Percentiles rank a stretch among this genome's conserved stretches.
These are phyloP conservation scores for Hypocrella siamensis DNA, from an alignment of 2,329 filamentous ascomycete species.

Conservation along the genomic window DNA sequence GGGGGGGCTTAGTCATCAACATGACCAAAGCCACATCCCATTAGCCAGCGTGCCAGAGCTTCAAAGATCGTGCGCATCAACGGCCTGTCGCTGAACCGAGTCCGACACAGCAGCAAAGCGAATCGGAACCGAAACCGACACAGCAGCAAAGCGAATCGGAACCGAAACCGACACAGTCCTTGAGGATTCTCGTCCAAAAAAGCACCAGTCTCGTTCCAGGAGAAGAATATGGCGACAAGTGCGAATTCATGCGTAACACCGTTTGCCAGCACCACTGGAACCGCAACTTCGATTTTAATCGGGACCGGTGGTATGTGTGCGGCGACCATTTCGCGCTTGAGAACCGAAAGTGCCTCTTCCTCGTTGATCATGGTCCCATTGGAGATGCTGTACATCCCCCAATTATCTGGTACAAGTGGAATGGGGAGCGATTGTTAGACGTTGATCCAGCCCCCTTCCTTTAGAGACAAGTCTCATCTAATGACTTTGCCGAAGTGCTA, in stretches of 20 bases:
- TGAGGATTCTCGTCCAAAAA: slow-evolving; percentile 5
- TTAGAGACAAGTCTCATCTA: not conserved
- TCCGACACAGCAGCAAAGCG: too few relatives aligned
- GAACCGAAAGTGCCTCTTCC: slow-evolving; percentile 5
- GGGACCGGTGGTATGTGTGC: slow-evolving; percentile 4
- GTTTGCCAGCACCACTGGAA: slow-evolving; percentile 6
- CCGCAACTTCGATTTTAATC: slow-evolving; percentile 4
- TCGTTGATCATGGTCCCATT: slow-evolving; percentile 6
- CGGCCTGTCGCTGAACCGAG: too few relatives aligned
- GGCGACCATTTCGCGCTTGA: slow-evolving; percentile 5
- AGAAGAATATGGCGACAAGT: slow-evolving; percentile 3
- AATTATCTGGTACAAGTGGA: slow-evolving; percentile 7
- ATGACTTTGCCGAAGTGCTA: not conserved
- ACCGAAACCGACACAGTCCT: not conserved
- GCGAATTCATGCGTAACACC: slow-evolving; percentile 3
- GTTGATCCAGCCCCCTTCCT: not conserved
- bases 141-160: not conserved
- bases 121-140: not conserved
- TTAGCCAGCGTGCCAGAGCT: too few relatives aligned
- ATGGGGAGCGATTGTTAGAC: slow-evolving; percentile 6
- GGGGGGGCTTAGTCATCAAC: too few relatives aligned
- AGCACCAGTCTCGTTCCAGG: slow-evolving; percentile 6
- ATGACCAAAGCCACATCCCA: too few relatives aligned
- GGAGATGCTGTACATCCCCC: slow-evolving; percentile 3
- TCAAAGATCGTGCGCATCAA: too few relatives aligned